Base-by-base conservation (phyloP, 2,329 filamentous ascomycete genomes). In the Knufia petricola region DNA sequence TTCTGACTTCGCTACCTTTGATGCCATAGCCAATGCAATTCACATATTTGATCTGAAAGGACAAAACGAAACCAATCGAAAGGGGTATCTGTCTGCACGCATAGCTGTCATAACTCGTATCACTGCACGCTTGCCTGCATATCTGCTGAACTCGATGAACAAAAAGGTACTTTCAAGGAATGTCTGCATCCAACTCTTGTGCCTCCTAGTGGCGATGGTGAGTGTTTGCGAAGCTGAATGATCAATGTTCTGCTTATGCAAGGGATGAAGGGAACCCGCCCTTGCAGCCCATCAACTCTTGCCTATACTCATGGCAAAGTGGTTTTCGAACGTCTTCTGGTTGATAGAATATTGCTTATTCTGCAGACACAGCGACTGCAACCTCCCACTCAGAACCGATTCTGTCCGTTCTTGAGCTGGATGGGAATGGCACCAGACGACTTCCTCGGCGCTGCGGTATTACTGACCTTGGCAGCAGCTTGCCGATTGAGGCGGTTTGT, bases 401-500 rank as follows among this genome's bases (percentile, higher is more conserved):
- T 48, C 23, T 30, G 26, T 3, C 36, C 46, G n/a, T 12, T 24
- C 15, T 40, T 40, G 9, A 49, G 26, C 20, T 10, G 46, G 30
- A 50, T 50, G 13, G 48, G 48, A 39, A 50, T 46, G 9, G 41
- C 40, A 13, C 6, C 32, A 3, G 48, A 45, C 8, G 30, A 31
- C 26, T 38, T 45, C 28, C 31, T 20, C 26, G 20, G 28, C 10
- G 37, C 24, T 10, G 40, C 15, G 9, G 9, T 34, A 19, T 36
- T 44, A 24, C 48, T 46, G 31, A 28, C 21, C 17, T 46, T 45
- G 3, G 31, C 20, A 46, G 15, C 32, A 17, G 39, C 40, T 38
- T 46, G 45, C 30, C 44, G 36, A 44, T 51, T 44, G 2, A 51
- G 37, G 2, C 49, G 45, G 26, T 49, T 48, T 20, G 49, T 51